Evolutionary conservation across 2,329 filamentous ascomycete species (phyloP), one percentile per base, ranked within the genome.

Genomic region (Grosmannia serpens): DNA sequence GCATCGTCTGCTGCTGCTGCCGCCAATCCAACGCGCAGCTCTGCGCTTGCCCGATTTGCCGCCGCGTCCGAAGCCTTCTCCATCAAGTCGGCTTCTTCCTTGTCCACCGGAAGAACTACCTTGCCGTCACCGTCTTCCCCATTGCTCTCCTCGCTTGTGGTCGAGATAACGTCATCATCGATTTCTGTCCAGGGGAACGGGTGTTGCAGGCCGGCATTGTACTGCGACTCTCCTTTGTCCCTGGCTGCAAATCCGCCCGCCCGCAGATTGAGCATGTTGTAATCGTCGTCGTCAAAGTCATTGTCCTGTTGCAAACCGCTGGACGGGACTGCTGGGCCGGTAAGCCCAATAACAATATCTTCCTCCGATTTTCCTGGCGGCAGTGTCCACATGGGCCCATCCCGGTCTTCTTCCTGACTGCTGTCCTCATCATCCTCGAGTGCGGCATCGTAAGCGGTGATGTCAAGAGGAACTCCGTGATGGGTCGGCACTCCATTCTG

Each of bases 401-500:
- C 62, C 2, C 15, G 27, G 2, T 49, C 59, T 1, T 59, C 61
- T 4, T 59, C 62, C 3, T 15, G n/a, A 9, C 35, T 10, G 15
- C 13, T 53, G 4, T 60, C 58, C 1, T 62, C 59, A 1, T 62
- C 61, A 1, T 60, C 61, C 17, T 64, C 41, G 3, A 35, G 53
- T 0, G 52, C 22, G 1, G 47, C 57, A 26, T 60, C 55, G 41
- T 58, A 62, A 0, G 44, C 51, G 1, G 62, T 61, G 2, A 63
- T 53, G 15, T 62, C 60, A 15, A 64, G 56, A 2, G 63, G 63
- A 15, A 62, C 64, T 9, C 70, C 70, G 6, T 67, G 69, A 55
- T 71, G 70, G 6, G 70, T 63, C 7, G 70, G 55, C 27, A 66
- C 66, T 0, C 69, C 70, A 46, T 67, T 62, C 4, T 64, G 49